Evolutionary conservation across 2,329 filamentous ascomycete species (phyloP), one percentile per base, ranked within the genome.

Genomic region (Fusarium pseudocircinatum): DNA sequence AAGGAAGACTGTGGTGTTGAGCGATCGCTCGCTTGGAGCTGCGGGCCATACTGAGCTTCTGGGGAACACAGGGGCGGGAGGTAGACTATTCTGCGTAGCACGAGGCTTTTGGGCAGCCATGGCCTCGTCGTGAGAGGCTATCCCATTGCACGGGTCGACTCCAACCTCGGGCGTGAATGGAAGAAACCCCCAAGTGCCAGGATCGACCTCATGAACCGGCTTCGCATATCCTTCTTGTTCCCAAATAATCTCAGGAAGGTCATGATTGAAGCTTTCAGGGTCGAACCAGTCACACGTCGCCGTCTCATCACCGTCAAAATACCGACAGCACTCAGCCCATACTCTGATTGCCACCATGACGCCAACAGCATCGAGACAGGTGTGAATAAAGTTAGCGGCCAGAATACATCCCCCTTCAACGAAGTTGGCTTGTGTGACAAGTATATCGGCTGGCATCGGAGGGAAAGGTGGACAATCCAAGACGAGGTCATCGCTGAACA

Each of bases 251-350:
- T 65, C 63, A 1, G 63, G 60, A 7, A 65, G 20, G 6, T 65
- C 63, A 3, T 65, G 63, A 2, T 65, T 65, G 16, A 65, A 65
- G 34, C 63, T 65, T 13, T 65, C 60, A 0, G 47, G 24, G 18
- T 42, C 24, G 3, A 65, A 65, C 63, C 63, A 65, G 12, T 64
- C 40, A 22, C 63, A 65, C 8, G 28, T 65, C 1, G 63, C 47
- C 4, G 60, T 47, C 7, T 64, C 10, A 9, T 65, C 47, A 0
- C 63, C 63, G 0, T 57, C 47, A 0, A 65, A 28, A 42, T 65
- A n/a, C 20, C 60, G 30, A 6, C 63, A 65, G n/a, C 63, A 64
- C n/a, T 65, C 63, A 4, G 63, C 63, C 63, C 63, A 65, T 12
- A 20, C 40, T 26, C 34, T 36, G 0, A 57, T 4, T 12, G 40